A percentile compares a stretch with the other conserved stretches of the same genome.
Evolutionary conservation across 495 filamentous ascomycete genomes (phyloP).

Genomic region (Talaromyces trachyspermus): DNA sequence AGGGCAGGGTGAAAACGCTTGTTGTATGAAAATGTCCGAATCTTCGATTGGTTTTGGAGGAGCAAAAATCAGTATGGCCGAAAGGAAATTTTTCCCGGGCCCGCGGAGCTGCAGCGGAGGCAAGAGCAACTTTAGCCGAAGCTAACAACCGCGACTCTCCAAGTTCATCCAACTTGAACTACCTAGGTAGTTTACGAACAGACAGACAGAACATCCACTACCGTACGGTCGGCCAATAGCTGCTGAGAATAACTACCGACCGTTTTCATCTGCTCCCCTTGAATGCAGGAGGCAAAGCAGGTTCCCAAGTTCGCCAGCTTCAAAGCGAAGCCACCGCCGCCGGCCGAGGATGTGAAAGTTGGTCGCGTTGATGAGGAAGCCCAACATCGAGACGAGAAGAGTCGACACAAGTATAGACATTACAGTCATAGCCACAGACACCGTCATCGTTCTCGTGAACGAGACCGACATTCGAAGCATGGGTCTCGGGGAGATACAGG

Average conservation of each 20-base stretch:
- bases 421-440: slow-evolving; percentile 18
- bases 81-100: slow-evolving; percentile 10
- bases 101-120: not conserved
- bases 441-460: slow-evolving; percentile 20
- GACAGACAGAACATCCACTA: not conserved
- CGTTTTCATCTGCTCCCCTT: not conserved
- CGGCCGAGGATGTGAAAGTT: slow-evolving; percentile 13
- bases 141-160: not conserved
- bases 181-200: too few relatives aligned
- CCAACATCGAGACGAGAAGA: slow-evolving; percentile 15
- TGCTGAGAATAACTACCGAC: not conserved
- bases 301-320: slow-evolving; percentile 66
- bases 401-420: slow-evolving; percentile 19
- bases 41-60: not conserved
- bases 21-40: not conserved
- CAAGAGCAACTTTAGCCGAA: slow-evolving; percentile 8
- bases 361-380: slow-evolving; percentile 12
- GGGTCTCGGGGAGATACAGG: not conserved
- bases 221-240: too few relatives aligned
- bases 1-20: not conserved
- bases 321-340: slow-evolving; percentile 40
- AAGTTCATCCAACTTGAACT: too few relatives aligned
- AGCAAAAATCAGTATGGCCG: slow-evolving; percentile 8
- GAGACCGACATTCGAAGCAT: slow-evolving; percentile 10
- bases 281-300: slow-evolving; percentile 28